Evolutionary conservation across 1,139 yeast genomes (phyloP).

Genomic region (Candida labiduridarum): DNA sequence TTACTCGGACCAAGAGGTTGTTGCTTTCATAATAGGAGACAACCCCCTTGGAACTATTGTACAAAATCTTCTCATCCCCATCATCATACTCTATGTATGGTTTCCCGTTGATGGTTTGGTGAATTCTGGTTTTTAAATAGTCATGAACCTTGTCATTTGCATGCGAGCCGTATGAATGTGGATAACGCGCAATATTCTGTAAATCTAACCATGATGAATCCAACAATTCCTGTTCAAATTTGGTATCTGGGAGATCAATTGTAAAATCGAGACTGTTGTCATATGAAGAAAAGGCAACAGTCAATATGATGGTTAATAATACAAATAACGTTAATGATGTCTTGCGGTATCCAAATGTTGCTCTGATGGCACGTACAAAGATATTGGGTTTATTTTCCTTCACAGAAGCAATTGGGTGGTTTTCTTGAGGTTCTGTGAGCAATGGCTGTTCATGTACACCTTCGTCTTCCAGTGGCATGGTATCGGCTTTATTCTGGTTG

Average conservation of each 20-base stretch:
- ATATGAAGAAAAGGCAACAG: conserved; percentile 29
- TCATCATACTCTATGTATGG: conserved; percentile 53
- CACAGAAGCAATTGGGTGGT: background rate
- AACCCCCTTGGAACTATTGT: conserved; percentile 32
- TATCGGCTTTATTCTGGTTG: background rate
- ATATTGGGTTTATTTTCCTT: conserved; percentile 23
- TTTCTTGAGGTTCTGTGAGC: background rate
- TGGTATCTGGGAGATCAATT: conserved; percentile 39
- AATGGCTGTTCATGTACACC: background rate
- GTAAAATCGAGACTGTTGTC: conserved; percentile 43
- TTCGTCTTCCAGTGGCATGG: conserved; percentile 5
- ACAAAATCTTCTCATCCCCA: conserved; percentile 30
- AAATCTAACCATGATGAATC: conserved; percentile 66
- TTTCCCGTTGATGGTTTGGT: conserved; percentile 26
- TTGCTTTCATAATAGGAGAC: conserved; percentile 77
- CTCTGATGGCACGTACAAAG: conserved; percentile 30
- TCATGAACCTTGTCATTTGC: conserved; percentile 79
- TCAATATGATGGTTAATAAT: conserved; percentile 39
- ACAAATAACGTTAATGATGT: conserved; percentile 58
- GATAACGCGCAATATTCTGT: conserved; percentile 62
- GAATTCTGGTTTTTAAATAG: conserved; percentile 54
- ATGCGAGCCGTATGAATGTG: conserved; percentile 78
- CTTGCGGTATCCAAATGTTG: conserved; percentile 60
- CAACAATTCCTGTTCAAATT: conserved; percentile 41
- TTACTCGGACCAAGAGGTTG: conserved; percentile 70